phyloP scores from a whole-genome alignment of 1,284 basidiomycete species.

The Stereum hirsutum region DNA sequence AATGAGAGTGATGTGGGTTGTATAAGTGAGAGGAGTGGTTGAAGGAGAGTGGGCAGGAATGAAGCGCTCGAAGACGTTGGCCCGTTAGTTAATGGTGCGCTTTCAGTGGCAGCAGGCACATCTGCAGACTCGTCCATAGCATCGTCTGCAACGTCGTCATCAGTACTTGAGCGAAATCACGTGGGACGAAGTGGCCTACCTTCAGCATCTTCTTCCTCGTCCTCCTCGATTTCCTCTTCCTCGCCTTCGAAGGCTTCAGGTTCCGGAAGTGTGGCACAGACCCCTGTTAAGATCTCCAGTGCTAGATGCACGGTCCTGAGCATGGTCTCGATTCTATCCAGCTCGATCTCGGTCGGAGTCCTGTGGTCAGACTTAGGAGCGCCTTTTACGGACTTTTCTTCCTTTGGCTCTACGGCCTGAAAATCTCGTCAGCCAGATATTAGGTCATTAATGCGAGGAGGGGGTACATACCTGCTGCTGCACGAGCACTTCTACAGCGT shows the following conservation, averaged over 20 bases:
- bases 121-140: constrained; percentile 27
- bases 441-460: background rate
- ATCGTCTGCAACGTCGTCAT: constrained; percentile 18
- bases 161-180: constrained; percentile 1
- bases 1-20: constrained; percentile 75
- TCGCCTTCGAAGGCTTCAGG: constrained; percentile 28
- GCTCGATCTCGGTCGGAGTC: constrained; percentile 53
- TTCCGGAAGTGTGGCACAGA: constrained; percentile 84
- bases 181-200: constrained; percentile 9
- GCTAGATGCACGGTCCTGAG: constrained; percentile 71
- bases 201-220: constrained; percentile 17
- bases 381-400: constrained; percentile 53
- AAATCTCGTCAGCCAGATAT: background rate
- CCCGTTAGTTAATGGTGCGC: constrained; percentile 16
- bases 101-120: constrained; percentile 23
- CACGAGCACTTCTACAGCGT: constrained; percentile 45
- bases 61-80: constrained; percentile 16
- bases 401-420: constrained; percentile 37
- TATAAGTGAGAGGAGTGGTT: constrained; percentile 57
- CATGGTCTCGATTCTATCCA: constrained; percentile 67
- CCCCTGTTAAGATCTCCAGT: constrained; percentile 78
- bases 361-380: constrained; percentile 68
- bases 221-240: constrained; percentile 12
- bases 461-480: constrained; percentile 36
- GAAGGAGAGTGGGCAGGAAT: constrained; percentile 41